Base-by-base conservation (phyloP, 163 green algal species). In the Prototheca wickerhamii region DNA sequence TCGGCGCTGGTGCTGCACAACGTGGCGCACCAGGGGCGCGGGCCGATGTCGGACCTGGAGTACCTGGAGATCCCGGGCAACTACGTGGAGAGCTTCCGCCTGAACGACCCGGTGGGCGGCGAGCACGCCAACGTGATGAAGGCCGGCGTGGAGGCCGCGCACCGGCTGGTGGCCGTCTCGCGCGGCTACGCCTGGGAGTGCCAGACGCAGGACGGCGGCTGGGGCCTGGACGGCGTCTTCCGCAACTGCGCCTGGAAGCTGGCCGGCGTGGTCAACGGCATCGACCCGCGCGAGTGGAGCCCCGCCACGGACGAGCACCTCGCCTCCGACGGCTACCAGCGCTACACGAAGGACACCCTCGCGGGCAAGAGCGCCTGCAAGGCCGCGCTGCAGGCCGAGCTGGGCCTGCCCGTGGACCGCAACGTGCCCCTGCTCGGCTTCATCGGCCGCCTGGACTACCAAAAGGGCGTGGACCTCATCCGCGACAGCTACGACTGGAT, bases 91-190 rank as follows among this genome's bases (percentile, higher is more conserved):
- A 29, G 43, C 15, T 84, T 86, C 70, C 66, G 77, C 52, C 76
- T 97, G 72, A 85, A 95, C 72, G 92, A 98, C 76, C 91, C 91
- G 34, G 80, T 97, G 30, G 91, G 91, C 37, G 90, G 92, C 5
- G 86, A 93, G 84, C 90, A 96, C 86, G 96, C 96, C 86, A 98
- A 98, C 77, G 90, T 96, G 54, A 85, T 97, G 78, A 98, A 97
- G 82, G 91, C 88, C 3, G 91, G 87, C 17, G 56, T 78, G 34
- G 79, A 95, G 55, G 84, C 86, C 50, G 84, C 75, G 26, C 86
- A 96, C 73, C 82, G 89, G 60, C 68, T 98, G 29, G 82, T 98
- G 10, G 91, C 92, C 0, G 92, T 98, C 57, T 90, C 74, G 21
- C 75, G 85, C 54, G 90, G 90, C 29, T 98, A 98, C 75, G 90